Conservation (phyloP, 768 basidiomycete genomes). For the Phlebiopsis gigantea region DNA sequence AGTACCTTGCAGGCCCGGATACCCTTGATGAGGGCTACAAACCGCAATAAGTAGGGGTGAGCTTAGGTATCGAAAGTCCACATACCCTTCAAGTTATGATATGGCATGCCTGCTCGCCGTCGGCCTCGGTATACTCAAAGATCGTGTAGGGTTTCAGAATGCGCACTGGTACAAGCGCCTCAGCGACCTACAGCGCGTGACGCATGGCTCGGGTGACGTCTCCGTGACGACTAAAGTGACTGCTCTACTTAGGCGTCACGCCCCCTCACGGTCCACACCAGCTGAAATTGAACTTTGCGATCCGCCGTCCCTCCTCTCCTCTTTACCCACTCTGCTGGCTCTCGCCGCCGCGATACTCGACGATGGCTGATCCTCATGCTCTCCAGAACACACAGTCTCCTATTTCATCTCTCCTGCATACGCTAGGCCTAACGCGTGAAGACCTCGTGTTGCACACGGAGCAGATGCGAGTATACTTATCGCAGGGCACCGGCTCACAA, state of each 20-base stretch:
- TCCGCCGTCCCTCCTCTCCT: not conserved
- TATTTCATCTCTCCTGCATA: slow-evolving; percentile 65
- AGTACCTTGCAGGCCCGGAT: slow-evolving; percentile 91
- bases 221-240: not conserved
- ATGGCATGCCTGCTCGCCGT: slow-evolving; percentile 48
- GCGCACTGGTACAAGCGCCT: not conserved
- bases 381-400: slow-evolving; percentile 40
- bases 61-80: too few relatives aligned
- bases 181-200: not conserved
- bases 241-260: not conserved
- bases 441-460: slow-evolving; percentile 67
- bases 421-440: slow-evolving; percentile 72
- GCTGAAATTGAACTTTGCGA: slow-evolving; percentile 4
- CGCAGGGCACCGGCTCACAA: slow-evolving; percentile 47
- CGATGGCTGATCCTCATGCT: slow-evolving; percentile 13
- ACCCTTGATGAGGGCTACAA: slow-evolving; percentile 90
- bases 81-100: slow-evolving; percentile 83
- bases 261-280: not conserved
- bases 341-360: not conserved
- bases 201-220: not conserved
- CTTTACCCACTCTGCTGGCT: not conserved
- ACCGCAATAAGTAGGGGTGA: slow-evolving; percentile 20
- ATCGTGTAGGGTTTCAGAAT: not conserved
- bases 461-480: slow-evolving; percentile 69
- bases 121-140: slow-evolving; percentile 9